Evolutionary conservation across 306 rosid genomes (phyloP).

Genomic region (Neltuma alba): DNA sequence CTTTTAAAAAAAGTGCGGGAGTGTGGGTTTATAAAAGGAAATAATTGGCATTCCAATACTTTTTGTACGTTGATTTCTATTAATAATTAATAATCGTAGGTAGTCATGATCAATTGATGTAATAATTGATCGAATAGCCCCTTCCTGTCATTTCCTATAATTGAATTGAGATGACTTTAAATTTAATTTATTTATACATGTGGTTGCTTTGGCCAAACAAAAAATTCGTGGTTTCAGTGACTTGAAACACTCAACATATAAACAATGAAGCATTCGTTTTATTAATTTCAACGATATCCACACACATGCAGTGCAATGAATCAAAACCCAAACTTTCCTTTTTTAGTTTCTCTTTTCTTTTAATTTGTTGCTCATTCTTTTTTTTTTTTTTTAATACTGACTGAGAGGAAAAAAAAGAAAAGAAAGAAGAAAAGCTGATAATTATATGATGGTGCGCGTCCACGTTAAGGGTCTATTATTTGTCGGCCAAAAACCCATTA

Average conservation of each 20-base stretch:
- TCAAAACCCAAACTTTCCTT: not conserved
- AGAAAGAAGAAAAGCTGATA: not conserved
- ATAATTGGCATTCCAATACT: not conserved
- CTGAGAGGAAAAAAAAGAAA: too few relatives aligned
- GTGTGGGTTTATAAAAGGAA: not conserved
- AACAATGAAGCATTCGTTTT: not conserved
- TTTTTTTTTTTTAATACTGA: too few relatives aligned
- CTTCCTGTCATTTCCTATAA: constrained; percentile 20
- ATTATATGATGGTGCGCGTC: not conserved
- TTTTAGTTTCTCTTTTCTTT: not conserved
- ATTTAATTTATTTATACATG: not conserved
- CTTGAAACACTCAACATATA: not conserved
- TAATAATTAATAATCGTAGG: not conserved
- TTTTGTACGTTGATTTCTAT: not conserved
- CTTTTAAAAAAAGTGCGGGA: not conserved
- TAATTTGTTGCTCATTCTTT: too few relatives aligned
- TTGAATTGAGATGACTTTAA: not conserved
- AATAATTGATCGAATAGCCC: not conserved
- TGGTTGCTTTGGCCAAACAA: not conserved
- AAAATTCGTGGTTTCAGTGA: not conserved
- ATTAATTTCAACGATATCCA: constrained; percentile 3
- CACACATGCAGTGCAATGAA: not conserved
- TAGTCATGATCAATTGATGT: not conserved
- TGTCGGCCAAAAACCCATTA: constrained; percentile 34
- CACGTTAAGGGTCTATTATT: constrained; percentile 15